These are phyloP conservation scores for Aechmea fasciata DNA, from an alignment of 176 grass and related monocot species.

Conservation along the genomic window DNA sequence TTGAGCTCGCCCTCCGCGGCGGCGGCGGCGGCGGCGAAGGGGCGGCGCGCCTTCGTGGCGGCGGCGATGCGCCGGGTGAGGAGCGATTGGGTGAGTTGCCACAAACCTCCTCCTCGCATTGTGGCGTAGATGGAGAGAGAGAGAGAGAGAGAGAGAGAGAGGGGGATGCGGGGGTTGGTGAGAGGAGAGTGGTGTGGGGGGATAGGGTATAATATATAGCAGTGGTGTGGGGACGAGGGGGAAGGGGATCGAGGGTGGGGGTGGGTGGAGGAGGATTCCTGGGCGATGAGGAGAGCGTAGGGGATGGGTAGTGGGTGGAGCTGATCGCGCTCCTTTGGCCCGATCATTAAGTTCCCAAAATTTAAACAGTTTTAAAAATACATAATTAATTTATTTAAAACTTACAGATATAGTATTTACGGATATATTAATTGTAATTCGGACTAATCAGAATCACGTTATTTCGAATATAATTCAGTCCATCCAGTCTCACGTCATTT, in stretches of 20 bases:
- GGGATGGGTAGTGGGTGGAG: constrained; percentile 28
- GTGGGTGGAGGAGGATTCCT: constrained; percentile 36
- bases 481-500: no score
- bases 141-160: background rate
- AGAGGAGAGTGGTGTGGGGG: constrained; percentile 14
- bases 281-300: constrained; percentile 6
- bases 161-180: constrained; percentile 16
- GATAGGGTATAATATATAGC: background rate
- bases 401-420: no score
- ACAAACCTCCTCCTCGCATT: constrained; percentile 44
- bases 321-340: background rate
- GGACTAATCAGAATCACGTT: no score
- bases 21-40: constrained; percentile 48
- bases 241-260: constrained; percentile 40
- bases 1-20: constrained; percentile 48
- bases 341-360: no score
- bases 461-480: no score
- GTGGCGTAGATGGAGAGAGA: background rate
- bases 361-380: no score
- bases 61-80: constrained; percentile 47
- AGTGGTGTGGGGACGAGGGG: background rate
- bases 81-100: constrained; percentile 19
- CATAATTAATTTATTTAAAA: no score
- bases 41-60: constrained; percentile 6
- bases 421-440: no score